Percentiles rank a stretch among this genome's conserved stretches.
Evolutionary conservation across 768 basidiomycete species (phyloP).

Genomic region (Termitomyces sp.): DNA sequence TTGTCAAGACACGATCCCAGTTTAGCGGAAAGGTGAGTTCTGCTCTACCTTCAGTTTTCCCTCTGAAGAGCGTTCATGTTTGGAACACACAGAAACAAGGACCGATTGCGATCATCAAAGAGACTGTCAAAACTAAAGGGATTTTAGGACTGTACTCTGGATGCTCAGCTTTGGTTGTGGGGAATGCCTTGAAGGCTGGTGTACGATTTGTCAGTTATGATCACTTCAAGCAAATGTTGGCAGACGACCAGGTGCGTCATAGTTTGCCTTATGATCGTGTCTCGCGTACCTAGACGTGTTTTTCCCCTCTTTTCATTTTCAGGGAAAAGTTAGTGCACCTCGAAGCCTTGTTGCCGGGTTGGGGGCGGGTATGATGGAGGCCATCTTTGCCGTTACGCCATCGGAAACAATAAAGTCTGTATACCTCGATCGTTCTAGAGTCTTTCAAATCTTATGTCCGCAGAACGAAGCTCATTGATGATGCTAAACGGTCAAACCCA

Average conservation of each 20-base stretch:
- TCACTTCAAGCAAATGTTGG: constrained; percentile 78
- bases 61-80: not conserved
- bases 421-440: not conserved
- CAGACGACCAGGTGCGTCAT: constrained; percentile 69
- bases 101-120: constrained; percentile 66
- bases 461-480: constrained; percentile 97
- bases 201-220: constrained; percentile 96
- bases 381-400: constrained; percentile 91
- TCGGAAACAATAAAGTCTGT: constrained; percentile 97
- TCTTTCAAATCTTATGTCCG: not conserved
- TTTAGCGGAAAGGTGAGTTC: constrained; percentile 72
- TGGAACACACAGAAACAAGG: constrained; percentile 49
- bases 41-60: constrained; percentile 5
- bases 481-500: constrained; percentile 80
- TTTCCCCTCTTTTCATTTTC: not conserved
- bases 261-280: not conserved
- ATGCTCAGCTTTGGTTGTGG: constrained; percentile 82
- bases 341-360: constrained; percentile 79
- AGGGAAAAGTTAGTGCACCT: constrained; percentile 91
- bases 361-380: constrained; percentile 89
- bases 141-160: constrained; percentile 89
- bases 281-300: not conserved
- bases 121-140: constrained; percentile 73
- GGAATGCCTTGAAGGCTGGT: constrained; percentile 92
- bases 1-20: constrained; percentile 90